These are phyloP conservation scores for Amoeboaphelidium occidentale DNA, from an alignment of 371 early-diverging fungal species.

Conservation along the genomic window DNA sequence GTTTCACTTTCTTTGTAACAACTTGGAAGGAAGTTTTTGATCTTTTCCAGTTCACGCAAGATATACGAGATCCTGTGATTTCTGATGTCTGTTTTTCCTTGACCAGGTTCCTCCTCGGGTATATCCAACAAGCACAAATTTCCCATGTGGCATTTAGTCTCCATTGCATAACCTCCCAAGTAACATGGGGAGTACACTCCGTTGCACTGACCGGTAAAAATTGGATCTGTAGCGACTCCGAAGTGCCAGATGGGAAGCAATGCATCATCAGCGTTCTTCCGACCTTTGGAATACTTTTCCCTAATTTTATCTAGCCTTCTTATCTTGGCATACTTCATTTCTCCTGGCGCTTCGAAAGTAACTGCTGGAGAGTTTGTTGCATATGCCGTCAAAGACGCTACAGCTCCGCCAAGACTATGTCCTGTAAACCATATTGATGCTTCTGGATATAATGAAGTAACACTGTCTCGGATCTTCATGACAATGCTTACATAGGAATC, in stretches of 20 bases:
- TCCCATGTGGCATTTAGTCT: conserved; percentile 25
- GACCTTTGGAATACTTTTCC: conserved; percentile 2
- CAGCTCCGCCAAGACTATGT: conserved; percentile 75
- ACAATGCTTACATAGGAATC: neutral
- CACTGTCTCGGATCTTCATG: neutral
- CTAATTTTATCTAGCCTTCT: conserved; percentile 55
- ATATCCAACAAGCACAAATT: conserved; percentile 19
- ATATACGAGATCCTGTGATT: no score
- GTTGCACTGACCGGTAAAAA: conserved; percentile 67
- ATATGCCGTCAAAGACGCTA: conserved; percentile 52
- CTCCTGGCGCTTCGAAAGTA: conserved; percentile 71
- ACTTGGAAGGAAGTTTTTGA: no score
- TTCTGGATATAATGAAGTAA: neutral
- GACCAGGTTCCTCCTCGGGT: no score
- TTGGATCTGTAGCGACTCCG: conserved; percentile 78
- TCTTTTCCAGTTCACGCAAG: no score
- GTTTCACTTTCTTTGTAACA: no score
- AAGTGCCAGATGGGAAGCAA: conserved; percentile 63
- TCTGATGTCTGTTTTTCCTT: no score
- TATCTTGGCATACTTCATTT: conserved; percentile 43
- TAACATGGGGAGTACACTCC: conserved; percentile 55
- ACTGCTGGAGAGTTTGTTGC: conserved; percentile 67
- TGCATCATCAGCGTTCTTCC: neutral
- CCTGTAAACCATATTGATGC: conserved; percentile 45
- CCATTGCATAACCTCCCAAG: conserved; percentile 70